Percentiles rank a stretch among this genome's conserved stretches.
Evolutionary conservation across 441 rosid species (phyloP).

Genomic region (Erodium moschatum): DNA sequence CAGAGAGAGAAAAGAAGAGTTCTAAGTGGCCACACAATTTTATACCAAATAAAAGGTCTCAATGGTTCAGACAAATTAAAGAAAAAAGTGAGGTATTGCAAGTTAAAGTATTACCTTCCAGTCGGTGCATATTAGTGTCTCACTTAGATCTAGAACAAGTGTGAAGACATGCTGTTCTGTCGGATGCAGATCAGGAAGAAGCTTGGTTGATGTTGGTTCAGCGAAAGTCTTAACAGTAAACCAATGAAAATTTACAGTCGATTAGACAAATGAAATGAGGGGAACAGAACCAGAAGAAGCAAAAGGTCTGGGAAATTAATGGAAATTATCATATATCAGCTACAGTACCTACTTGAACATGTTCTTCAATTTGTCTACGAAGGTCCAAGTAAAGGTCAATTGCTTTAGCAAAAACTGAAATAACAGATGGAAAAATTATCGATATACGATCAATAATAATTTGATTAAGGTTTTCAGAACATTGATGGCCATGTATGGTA

Average conservation of each 20-base stretch:
- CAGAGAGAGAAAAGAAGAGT: too few relatives aligned
- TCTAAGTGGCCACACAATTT: too few relatives aligned
- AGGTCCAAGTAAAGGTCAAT: constrained; percentile 74
- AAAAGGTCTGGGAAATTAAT: not conserved
- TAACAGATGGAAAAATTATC: constrained; percentile 4
- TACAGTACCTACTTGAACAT: constrained; percentile 45
- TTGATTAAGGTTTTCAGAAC: not conserved
- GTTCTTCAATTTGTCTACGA: constrained; percentile 65
- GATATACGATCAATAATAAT: not conserved
- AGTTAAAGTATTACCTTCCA: constrained; percentile 55
- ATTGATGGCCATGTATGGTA: not conserved
- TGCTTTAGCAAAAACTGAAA: constrained; percentile 66
- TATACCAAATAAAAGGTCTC: not conserved
- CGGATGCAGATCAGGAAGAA: constrained; percentile 91
- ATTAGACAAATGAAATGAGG: not conserved
- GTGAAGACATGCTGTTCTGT: constrained; percentile 74
- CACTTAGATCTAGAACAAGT: constrained; percentile 87
- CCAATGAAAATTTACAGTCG: constrained; percentile 10
- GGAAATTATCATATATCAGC: constrained; percentile 12
- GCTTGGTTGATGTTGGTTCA: constrained; percentile 89
- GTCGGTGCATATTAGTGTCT: constrained; percentile 82
- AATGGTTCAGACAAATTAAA: not conserved
- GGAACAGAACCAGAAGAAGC: not conserved
- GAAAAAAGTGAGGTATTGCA: not conserved
- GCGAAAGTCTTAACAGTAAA: constrained; percentile 49